phyloP scores from a whole-genome alignment of 2,329 filamentous ascomycete genomes.

The Monosporascus sp. region DNA sequence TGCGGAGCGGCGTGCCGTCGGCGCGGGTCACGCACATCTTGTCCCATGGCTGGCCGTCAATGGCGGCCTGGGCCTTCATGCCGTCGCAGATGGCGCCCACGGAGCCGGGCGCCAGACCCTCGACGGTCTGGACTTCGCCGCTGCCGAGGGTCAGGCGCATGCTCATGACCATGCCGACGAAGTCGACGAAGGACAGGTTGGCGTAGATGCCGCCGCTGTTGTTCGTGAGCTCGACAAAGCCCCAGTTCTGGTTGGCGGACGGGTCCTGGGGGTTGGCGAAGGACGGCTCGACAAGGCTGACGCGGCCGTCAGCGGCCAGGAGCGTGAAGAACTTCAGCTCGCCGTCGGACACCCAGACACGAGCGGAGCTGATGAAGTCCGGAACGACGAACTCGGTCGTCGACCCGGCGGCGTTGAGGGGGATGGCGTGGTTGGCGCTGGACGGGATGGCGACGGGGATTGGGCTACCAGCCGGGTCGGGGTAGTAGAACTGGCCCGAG shows the following conservation, averaged over 20 bases:
- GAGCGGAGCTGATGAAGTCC: slow-evolving; percentile 33
- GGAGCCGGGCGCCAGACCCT: slow-evolving; percentile 33
- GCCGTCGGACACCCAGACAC: slow-evolving; percentile 39
- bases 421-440: slow-evolving; percentile 29
- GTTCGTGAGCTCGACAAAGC: slow-evolving; percentile 45
- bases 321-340: slow-evolving; percentile 35
- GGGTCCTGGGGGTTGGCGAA: slow-evolving; percentile 39
- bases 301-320: slow-evolving; percentile 19
- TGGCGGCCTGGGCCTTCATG: slow-evolving; percentile 23
- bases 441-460: slow-evolving; percentile 26
- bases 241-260: slow-evolving; percentile 40
- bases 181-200: slow-evolving; percentile 49
- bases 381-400: slow-evolving; percentile 34
- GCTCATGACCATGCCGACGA: slow-evolving; percentile 46
- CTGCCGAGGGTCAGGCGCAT: slow-evolving; percentile 37
- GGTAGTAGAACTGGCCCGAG: slow-evolving; percentile 36
- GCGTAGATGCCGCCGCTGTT: slow-evolving; percentile 36
- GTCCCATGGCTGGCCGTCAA: slow-evolving; percentile 35
- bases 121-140: slow-evolving; percentile 33
- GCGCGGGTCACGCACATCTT: slow-evolving; percentile 32
- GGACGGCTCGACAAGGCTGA: slow-evolving; percentile 43
- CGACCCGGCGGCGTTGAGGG: slow-evolving; percentile 31
- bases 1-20: slow-evolving; percentile 31
- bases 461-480: slow-evolving; percentile 25
- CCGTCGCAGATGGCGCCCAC: slow-evolving; percentile 37